A percentile compares a stretch with the other conserved stretches of the same genome.
Conservation (phyloP, 352 stramenopile genomes). For the Globisporangium cylindrosporum region DNA sequence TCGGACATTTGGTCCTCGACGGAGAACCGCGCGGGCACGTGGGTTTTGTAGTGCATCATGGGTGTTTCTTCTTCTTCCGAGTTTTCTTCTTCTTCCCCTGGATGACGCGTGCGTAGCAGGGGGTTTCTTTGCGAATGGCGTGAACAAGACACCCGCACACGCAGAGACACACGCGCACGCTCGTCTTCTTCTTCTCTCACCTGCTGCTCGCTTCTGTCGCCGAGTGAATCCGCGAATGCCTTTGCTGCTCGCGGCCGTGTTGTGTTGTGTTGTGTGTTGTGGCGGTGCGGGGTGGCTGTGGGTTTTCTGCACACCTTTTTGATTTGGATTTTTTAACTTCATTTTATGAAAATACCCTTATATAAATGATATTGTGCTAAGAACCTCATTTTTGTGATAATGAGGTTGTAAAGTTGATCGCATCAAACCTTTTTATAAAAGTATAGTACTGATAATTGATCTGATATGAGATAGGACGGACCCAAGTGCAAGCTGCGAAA, state of each 20-base stretch:
- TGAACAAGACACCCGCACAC: background rate
- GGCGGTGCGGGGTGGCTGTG: background rate
- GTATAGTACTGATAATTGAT: background rate
- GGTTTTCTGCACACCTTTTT: background rate
- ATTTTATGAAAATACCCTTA: background rate
- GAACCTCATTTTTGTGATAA: background rate
- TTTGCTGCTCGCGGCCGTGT: background rate
- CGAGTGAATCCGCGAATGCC: conserved; percentile 6
- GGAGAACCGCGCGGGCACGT: conserved; percentile 80
- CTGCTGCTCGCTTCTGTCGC: conserved; percentile 3
- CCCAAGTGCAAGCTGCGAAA: background rate
- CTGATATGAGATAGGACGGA: conserved; percentile 8
- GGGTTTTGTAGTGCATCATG: conserved; percentile 86
- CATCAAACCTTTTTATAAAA: background rate
- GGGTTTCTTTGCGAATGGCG: conserved; percentile 5
- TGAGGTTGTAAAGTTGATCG: background rate
- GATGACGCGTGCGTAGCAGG: background rate
- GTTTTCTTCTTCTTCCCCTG: background rate
- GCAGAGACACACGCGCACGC: background rate
- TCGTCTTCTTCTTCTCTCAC: background rate
- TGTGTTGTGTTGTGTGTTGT: conserved; percentile 7
- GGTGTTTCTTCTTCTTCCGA: background rate
- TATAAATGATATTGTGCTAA: background rate
- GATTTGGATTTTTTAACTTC: conserved; percentile 1
- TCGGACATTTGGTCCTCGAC: conserved; percentile 88